These are phyloP conservation scores for Fremontodendron californicum DNA, from an alignment of 345 rosid species.

Conservation along the genomic window DNA sequence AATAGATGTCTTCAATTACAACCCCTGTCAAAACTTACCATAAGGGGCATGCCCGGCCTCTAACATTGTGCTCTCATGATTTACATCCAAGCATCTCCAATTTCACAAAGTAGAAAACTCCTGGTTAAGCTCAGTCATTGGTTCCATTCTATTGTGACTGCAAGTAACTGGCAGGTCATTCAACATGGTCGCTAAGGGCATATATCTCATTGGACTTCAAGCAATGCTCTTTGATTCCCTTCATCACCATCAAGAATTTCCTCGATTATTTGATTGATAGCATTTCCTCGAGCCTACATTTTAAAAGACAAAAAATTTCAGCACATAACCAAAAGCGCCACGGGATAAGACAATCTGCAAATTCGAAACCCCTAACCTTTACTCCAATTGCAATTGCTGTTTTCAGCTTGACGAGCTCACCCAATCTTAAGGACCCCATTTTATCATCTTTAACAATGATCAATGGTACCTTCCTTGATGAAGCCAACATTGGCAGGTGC, in stretches of 20 bases:
- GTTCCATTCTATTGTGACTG: neutral
- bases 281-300: neutral
- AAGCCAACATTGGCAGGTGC: slow-evolving; percentile 53
- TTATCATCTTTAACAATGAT: slow-evolving; percentile 20
- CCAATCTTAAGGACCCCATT: slow-evolving; percentile 44
- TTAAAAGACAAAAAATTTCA: neutral
- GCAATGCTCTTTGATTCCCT: neutral
- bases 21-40: neutral
- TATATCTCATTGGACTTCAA: too few relatives aligned
- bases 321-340: neutral
- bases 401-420: slow-evolving; percentile 51
- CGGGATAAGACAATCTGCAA: neutral
- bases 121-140: neutral
- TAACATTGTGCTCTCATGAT: neutral
- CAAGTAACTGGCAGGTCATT: neutral
- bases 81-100: neutral
- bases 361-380: slow-evolving; percentile 1
- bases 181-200: neutral
- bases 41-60: neutral
- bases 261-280: neutral
- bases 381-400: slow-evolving; percentile 41
- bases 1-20: neutral
- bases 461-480: slow-evolving; percentile 48
- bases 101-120: neutral
- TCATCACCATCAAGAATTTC: neutral